Evolutionary conservation across 345 rosid species (phyloP).

Genomic region (Eucalyptus urophylla): DNA sequence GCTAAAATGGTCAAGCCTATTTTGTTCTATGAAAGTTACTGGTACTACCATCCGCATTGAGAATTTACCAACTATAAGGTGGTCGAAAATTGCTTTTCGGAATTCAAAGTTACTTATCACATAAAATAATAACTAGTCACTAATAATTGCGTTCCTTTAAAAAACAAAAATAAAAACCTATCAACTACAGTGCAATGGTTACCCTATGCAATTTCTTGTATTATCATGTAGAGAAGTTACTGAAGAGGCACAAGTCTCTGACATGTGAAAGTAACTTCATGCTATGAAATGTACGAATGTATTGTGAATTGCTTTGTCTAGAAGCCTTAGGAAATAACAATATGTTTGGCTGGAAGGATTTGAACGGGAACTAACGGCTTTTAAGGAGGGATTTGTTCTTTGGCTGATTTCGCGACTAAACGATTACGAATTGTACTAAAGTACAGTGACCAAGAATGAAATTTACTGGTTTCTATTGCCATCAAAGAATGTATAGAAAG

Average conservation of each 20-base stretch:
- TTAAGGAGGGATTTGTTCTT: neutral
- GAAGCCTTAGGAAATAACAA: neutral
- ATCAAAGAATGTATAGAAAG: neutral
- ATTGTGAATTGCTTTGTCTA: neutral
- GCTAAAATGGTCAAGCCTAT: neutral
- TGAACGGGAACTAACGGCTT: neutral
- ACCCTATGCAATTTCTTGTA: neutral
- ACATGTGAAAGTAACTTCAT: neutral
- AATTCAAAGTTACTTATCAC: neutral
- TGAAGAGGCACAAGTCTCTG: neutral
- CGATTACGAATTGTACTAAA: neutral
- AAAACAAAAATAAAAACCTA: neutral
- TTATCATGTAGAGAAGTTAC: neutral
- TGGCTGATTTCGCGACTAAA: neutral
- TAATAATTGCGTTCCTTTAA: neutral
- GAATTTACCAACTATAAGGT: neutral
- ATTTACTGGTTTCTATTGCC: neutral
- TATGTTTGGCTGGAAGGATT: neutral
- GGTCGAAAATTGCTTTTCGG: neutral
- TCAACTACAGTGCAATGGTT: neutral
- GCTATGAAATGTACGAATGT: neutral
- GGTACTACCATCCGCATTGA: neutral
- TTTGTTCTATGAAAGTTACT: neutral
- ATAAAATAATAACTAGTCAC: neutral
- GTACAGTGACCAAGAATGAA: neutral